These are phyloP conservation scores for Penicillium subrubescens DNA, from an alignment of 495 filamentous ascomycete species.

Conservation along the genomic window DNA sequence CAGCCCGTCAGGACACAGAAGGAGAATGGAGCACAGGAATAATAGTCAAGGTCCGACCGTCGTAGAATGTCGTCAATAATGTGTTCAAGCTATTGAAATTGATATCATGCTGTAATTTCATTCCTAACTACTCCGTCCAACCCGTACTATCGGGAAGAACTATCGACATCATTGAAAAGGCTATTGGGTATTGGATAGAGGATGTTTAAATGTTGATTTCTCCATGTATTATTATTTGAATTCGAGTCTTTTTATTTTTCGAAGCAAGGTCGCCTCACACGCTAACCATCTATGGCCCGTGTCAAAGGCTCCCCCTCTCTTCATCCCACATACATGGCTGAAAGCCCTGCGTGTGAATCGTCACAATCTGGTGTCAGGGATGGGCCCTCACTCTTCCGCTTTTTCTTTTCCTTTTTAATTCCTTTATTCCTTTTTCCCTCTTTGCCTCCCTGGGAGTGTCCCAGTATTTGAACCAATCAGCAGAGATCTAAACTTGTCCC, in stretches of 20 bases:
- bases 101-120: not conserved
- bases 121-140: not conserved
- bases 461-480: conserved; percentile 17
- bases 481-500: conserved; percentile 10
- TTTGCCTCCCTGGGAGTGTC: conserved; percentile 16
- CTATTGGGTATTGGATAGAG: not conserved
- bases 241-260: not conserved
- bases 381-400: not conserved
- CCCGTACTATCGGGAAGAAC: not conserved
- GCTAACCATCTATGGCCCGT: conserved; percentile 33
- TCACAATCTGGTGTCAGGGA: conserved; percentile 8
- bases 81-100: conserved; percentile 24
- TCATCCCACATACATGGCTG: conserved; percentile 21
- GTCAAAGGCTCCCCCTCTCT: conserved; percentile 19
- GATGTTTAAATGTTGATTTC: not conserved
- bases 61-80: conserved; percentile 27
- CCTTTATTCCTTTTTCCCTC: not conserved
- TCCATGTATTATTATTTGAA: not conserved
- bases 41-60: not conserved
- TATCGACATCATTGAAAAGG: not conserved
- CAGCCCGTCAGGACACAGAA: conserved; percentile 1
- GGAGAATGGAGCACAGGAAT: conserved; percentile 4
- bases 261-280: conserved; percentile 27
- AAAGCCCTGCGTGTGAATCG: conserved; percentile 21
- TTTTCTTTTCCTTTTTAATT: conserved; percentile 1